A percentile compares a stretch with the other conserved stretches of the same genome.
Conservation (phyloP, 139 green algal genomes). For the Chlorella ohadii region DNA sequence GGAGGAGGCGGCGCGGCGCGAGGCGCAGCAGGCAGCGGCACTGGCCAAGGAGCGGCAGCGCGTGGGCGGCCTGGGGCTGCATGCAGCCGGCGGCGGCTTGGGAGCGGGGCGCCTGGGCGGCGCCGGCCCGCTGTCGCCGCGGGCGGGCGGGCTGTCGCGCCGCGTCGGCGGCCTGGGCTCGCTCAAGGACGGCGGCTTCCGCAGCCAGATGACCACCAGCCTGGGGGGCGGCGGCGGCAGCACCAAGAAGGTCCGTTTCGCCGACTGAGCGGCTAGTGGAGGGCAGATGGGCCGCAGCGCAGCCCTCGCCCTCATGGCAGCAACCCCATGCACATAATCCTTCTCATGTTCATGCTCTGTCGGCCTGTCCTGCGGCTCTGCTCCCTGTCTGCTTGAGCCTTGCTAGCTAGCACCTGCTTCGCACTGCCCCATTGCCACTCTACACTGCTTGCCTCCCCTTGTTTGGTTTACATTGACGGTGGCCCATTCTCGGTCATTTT, state of each 20-base stretch:
- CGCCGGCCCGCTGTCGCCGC: neutral
- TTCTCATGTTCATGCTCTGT: too few species aligned
- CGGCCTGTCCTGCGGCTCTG: too few species aligned
- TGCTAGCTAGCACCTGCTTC: too few species aligned
- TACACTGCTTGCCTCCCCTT: too few species aligned
- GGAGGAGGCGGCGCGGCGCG: slow-evolving; percentile 4
- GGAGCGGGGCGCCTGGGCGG: neutral
- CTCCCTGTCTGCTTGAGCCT: too few species aligned
- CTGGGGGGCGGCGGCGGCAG: neutral
- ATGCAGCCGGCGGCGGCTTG: neutral
- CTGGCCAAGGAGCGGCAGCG: slow-evolving; percentile 6
- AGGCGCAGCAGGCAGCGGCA: slow-evolving; percentile 8
- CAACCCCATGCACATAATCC: too few species aligned
- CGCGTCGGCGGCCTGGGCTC: slow-evolving; percentile 8
- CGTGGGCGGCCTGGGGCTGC: slow-evolving; percentile 13
- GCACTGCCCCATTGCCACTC: too few species aligned
- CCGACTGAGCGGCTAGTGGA: neutral
- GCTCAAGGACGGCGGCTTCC: neutral
- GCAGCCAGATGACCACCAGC: neutral
- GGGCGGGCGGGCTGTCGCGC: neutral
- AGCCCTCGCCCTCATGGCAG: too few species aligned
- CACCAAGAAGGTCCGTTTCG: slow-evolving; percentile 27
- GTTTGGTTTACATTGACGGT: too few species aligned
- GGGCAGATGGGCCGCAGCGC: too few species aligned
- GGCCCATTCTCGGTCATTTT: too few species aligned